Conservation (phyloP, 495 filamentous ascomycete genomes). For the Aspergillus affinis region DNA sequence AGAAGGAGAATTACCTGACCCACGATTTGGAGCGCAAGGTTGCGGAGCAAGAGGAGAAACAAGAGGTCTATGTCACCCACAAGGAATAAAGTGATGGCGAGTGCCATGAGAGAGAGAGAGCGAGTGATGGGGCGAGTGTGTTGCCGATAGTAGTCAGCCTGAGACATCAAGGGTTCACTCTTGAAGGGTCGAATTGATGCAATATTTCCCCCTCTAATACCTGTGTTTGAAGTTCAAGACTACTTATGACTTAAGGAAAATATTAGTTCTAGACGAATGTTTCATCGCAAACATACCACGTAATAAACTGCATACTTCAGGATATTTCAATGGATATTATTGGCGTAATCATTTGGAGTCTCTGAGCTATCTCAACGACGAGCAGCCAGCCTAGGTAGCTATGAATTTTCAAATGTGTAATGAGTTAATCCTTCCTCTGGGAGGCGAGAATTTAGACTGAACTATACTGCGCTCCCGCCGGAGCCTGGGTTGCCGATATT, state of each 20-base stretch:
- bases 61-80: constrained; percentile 19
- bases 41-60: constrained; percentile 40
- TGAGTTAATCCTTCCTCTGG: not conserved
- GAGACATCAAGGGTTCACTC: not conserved
- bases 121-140: not conserved
- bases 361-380: not conserved
- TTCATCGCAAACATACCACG: not conserved
- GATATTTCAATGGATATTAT: not conserved
- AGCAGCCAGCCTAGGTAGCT: not conserved
- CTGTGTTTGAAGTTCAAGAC: not conserved
- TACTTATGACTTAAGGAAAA: not conserved
- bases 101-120: not conserved
- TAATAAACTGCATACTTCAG: not conserved
- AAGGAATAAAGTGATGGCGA: constrained; percentile 21
- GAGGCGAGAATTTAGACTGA: not conserved
- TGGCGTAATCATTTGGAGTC: not conserved
- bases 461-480: not conserved
- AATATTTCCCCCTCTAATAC: not conserved
- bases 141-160: not conserved
- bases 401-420: not conserved
- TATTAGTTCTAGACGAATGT: not conserved
- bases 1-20: constrained; percentile 36
- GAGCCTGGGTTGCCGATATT: not conserved
- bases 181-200: not conserved
- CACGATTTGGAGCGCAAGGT: constrained; percentile 42